Evolutionary conservation across 352 stramenopile species (phyloP), one percentile per base, ranked within the genome.

Genomic region (Phytophthora megakarya): DNA sequence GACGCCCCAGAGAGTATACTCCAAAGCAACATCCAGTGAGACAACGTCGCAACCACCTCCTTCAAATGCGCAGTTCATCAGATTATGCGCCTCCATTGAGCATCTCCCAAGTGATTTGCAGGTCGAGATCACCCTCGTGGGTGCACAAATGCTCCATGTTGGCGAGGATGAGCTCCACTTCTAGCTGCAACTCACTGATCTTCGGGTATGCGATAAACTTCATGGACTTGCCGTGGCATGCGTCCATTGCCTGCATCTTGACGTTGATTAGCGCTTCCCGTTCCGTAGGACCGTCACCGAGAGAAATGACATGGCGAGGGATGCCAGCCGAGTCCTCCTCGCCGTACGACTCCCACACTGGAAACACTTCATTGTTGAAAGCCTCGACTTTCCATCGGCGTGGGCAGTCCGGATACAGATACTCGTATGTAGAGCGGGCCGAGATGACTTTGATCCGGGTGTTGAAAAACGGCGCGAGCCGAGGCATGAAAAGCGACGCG

Each of bases 391-490:
- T 97, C 90, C 90, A 97, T 52, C 85, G 81, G 11, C 80, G 79
- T 13, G 84, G 83, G 56, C 88, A 89, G 54, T 90, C 78, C 18
- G 88, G 89, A 74, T 93, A 96, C 69, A 91, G 25, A n/a, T 89
- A 86, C 62, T 96, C 89, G 71, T 96, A 97, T 18, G 84, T 93
- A 32, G 86, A 92, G 12, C 90, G 86, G n/a, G 90, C 90, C n/a
- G 88, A 96, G 19, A 97, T 70, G 26, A 97, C 84, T 61, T 92
- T 94, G 35, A 97, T 90, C 39, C 87, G 73, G 21, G 80, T 86
- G 64, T 82, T 80, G 23, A 97, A 72, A 22, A 94, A 81, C n/a
- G 76, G 73, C 47, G 94, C 65, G 15, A 95, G 81, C 3, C 76
- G 77, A 13, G 90, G 90, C 77, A 97, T 88, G 66, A 97, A 97